Percentiles rank a stretch among this genome's conserved stretches.
These are phyloP conservation scores for Xanthoconium stramineum DNA, from an alignment of 768 basidiomycete species.

Conservation along the genomic window DNA sequence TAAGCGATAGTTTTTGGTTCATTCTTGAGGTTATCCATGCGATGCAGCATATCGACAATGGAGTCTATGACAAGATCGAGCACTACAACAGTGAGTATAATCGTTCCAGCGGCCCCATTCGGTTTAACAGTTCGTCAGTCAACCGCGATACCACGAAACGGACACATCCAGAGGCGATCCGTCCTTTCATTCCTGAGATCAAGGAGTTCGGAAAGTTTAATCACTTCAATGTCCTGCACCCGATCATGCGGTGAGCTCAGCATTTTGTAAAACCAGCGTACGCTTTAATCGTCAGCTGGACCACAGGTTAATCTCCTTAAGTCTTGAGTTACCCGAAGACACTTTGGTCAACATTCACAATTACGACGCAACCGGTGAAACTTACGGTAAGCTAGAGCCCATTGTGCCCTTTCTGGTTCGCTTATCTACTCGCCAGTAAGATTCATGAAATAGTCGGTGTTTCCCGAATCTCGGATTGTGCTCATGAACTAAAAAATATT, in stretches of 20 bases:
- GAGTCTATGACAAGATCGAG: conserved; percentile 64
- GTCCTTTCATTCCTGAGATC: conserved; percentile 53
- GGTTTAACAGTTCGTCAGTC: conserved; percentile 32
- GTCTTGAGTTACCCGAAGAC: conserved; percentile 55
- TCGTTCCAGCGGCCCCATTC: not conserved
- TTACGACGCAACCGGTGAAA: conserved; percentile 41
- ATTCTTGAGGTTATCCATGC: not conserved
- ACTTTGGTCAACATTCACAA: conserved; percentile 45
- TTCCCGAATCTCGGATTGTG: not conserved
- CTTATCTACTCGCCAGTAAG: conserved; percentile 38
- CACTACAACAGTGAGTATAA: conserved; percentile 53
- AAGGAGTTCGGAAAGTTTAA: conserved; percentile 47
- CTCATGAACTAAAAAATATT: not conserved
- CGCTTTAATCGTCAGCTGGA: not conserved
- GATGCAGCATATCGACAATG: conserved; percentile 54
- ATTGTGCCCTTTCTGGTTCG: not conserved
- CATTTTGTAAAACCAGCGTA: not conserved
- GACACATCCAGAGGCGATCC: conserved; percentile 46
- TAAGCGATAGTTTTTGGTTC: conserved; percentile 14
- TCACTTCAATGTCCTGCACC: conserved; percentile 50
- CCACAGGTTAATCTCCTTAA: conserved; percentile 45
- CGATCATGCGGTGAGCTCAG: conserved; percentile 39
- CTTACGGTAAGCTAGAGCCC: conserved; percentile 33
- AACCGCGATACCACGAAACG: conserved; percentile 47
- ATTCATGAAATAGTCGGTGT: conserved; percentile 63